Conservation (phyloP, 1,284 basidiomycete species). For the Puccinia polysora region DNA sequence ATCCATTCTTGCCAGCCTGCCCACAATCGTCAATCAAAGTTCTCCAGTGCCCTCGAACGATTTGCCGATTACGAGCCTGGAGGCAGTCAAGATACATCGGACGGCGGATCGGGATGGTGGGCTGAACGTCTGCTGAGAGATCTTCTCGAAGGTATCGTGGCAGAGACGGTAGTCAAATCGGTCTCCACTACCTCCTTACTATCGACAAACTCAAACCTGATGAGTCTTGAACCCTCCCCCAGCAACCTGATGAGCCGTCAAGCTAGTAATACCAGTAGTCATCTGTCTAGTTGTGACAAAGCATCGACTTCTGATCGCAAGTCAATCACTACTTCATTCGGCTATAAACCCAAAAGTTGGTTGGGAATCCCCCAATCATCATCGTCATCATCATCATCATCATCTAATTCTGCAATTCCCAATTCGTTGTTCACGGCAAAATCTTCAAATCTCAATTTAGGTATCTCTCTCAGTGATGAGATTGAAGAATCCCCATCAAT, state of each 20-base stretch:
- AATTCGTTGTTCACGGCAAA: neutral
- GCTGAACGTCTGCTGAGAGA: slow-evolving; percentile 36
- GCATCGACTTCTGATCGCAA: neutral
- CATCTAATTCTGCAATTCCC: neutral
- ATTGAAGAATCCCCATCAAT: neutral
- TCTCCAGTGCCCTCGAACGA: slow-evolving; percentile 5
- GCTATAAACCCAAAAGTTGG: slow-evolving; percentile 5
- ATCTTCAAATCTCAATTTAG: neutral
- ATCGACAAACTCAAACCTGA: neutral
- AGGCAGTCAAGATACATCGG: slow-evolving; percentile 18
- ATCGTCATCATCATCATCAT: too few relatives aligned
- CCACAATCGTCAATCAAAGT: neutral
- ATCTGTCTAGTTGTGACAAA: too few relatives aligned
- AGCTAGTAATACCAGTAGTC: neutral
- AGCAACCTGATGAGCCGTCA: neutral
- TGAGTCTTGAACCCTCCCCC: neutral
- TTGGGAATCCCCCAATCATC: slow-evolving; percentile 1
- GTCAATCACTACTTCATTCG: neutral
- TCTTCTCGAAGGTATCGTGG: slow-evolving; percentile 38
- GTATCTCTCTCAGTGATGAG: slow-evolving; percentile 9
- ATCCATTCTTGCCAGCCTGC: neutral
- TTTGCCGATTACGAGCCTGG: slow-evolving; percentile 35
- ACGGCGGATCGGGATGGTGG: slow-evolving; percentile 36
- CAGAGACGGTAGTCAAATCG: slow-evolving; percentile 33
- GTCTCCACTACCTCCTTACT: slow-evolving; percentile 1